phyloP scores from a whole-genome alignment of 441 rosid genomes.

The Erodium trifolium region DNA sequence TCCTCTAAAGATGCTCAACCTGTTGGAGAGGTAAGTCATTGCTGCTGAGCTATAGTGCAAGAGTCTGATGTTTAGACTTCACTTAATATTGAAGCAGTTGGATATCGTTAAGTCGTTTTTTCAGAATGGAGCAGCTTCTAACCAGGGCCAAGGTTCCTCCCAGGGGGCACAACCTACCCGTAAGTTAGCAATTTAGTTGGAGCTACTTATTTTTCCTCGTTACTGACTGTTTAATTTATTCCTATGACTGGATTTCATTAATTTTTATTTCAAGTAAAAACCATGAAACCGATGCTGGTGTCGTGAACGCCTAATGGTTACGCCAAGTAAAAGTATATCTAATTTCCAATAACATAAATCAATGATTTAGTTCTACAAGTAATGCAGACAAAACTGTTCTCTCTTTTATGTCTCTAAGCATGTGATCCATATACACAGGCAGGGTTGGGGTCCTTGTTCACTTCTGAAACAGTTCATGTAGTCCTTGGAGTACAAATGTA shows the following conservation, averaged over 20 bases:
- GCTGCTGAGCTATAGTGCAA: neutral
- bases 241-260: neutral
- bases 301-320: neutral
- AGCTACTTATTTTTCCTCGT: neutral
- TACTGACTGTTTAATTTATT: neutral
- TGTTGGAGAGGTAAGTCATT: constrained; percentile 39
- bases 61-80: constrained; percentile 8
- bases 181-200: constrained; percentile 27
- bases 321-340: neutral
- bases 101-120: constrained; percentile 36
- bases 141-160: constrained; percentile 31
- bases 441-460: neutral
- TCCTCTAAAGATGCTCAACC: constrained; percentile 42
- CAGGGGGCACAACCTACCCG: constrained; percentile 43
- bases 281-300: neutral
- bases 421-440: neutral
- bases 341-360: neutral
- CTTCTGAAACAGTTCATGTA: neutral
- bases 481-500: neutral
- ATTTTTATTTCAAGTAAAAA: neutral
- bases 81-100: constrained; percentile 9
- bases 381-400: neutral
- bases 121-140: constrained; percentile 69
- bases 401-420: neutral
- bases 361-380: too few species aligned